Evolutionary conservation across 2,329 filamentous ascomycete species (phyloP), one percentile per base, ranked within the genome.

Genomic region (Clarireedia hainanense): DNA sequence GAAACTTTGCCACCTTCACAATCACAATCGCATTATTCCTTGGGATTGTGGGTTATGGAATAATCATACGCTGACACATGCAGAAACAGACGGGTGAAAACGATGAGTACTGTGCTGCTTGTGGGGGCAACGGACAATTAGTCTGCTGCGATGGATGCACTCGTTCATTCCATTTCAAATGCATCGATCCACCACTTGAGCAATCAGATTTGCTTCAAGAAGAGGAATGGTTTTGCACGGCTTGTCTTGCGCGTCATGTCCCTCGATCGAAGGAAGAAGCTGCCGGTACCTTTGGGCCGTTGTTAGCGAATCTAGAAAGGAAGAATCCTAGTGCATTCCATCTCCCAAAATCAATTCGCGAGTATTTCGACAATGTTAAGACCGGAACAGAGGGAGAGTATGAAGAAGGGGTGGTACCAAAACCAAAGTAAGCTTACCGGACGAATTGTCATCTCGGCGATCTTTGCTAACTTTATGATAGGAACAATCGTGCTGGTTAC

Each of bases 131-230:
- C 63, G 92, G 92, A 56, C 84, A 90, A 64, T 80, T 99, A 60
- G 80, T 97, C 62, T 96, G 91, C 73, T 99, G 94, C 72, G 94
- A 97, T 74, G 89, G 88, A 60, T 99, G 94, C 73, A 82, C 86
- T 58, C 84, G 89, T 63, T 89, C 91, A 5, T 96, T 95, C 72
- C 94, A 97, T 72, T 90, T 94, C 69, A 79, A 82, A 58, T 97
- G 94, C 70, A 83, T 94, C 63, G 87, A 95, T 70, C 91, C 92
- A 59, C 86, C 89, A 40, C 76, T 90, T 63, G 59, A 59, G 26
- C 60, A 65, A 39, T 78, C 84, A 55, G 79, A 81, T 58, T 76
- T 86, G 57, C 84, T 85, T 10, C 83, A 88, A 57, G 86, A 52
- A n/a, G 86, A 55, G 34, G 54, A 90, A 65, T 97, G 91, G 89